Base-by-base conservation (phyloP, 768 basidiomycete species). In the Boletales sp. region DNA sequence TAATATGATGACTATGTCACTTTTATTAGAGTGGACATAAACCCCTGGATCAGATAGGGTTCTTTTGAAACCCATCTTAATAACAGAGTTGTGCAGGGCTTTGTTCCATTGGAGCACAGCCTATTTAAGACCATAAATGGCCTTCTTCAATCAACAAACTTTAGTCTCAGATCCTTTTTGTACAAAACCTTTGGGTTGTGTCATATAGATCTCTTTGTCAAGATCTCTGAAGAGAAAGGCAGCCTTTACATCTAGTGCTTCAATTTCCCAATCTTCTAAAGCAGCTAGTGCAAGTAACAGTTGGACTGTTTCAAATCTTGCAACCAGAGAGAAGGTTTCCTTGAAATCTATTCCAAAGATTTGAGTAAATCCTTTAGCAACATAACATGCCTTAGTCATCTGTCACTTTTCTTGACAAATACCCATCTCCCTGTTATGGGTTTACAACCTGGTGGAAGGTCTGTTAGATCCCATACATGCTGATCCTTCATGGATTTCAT, bases 221-320 rank as follows among this genome's bases (percentile, higher is more conserved):
- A 59, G 41, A 1, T 50, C 17, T 2, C 67, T 62, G 46, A 69
- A 73, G 0, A 80, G 65, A 55, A 70, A 78, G 0, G 72, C 73
- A 0, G 61, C 60, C 31, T 72, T 73, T 14, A 80, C 67, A 54
- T 82, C 73, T 9, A 78, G 58, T 41, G 65, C 64, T 17, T 73
- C 57, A 7, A 79, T 40, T 6, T 76, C 60, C 51, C 70, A 70
- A 25, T 67, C 53, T 8, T 68, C 40, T 1, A 43, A 40, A 0
- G 44, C 49, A 0, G 42, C 33, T 2, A 44, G 14, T 8, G 18
- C 3, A 9, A 44, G 43, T 3, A 44, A 17, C 6, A 42, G 41
- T 17, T 9, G 10, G 10, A 43, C 17, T 10, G 42, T 43, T 21
- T 43, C 31, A 44, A 44, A 44, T 4, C 43, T 12, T 3, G 43